Base-by-base conservation (phyloP, 352 stramenopile genomes). In the Elongisporangium undulatum region DNA sequence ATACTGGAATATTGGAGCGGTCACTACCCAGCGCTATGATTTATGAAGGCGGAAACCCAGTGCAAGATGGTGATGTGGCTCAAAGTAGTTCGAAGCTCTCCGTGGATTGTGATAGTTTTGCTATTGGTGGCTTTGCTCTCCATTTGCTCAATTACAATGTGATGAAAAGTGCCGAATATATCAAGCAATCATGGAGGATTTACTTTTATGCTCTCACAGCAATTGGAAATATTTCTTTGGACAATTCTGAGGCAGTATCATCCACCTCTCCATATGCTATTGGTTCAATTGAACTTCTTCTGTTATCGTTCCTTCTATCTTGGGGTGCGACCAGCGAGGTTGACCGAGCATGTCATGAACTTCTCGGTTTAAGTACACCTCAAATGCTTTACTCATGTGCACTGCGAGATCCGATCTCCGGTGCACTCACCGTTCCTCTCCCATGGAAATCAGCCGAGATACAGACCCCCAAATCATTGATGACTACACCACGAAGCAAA, bases 1-100 rank as follows among this genome's bases (percentile, higher is more conserved):
- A 90, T 19, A 92, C 82, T n/a, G 84, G 86, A 0, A 77, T 94
- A 22, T 49, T 95, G 0, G 86, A 95, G 56, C 78, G 85, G 34
- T 71, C 67, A 3, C 50, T 92, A 10, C 85, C 85, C 16, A 62
- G 53, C 19, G 77, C 76, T 9, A 53, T 94, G 19, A 49, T 94
- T 1, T 75, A 75, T 48, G 76, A 74, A 15, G 71, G 75, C n/a
- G 75, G 75, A 5, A 82, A 81, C 50, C 51, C 57, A 16, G 62
- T 53, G 15, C 17, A 24, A 6, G 68, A 75, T 49, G 60, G 50
- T 12, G 15, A 6, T n/a, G 4, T 20, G 4, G 51, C 58, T 49
- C n/a, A 24, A 56, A 17, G 26, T 21, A 49, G 1, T 29, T 76
- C 74, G 0, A 84, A 76, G n/a, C 55, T 89, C 23, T 62, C 61